These are phyloP conservation scores for Starmerella tilneyi DNA, from an alignment of 805 yeast genomes.

Conservation along the genomic window DNA sequence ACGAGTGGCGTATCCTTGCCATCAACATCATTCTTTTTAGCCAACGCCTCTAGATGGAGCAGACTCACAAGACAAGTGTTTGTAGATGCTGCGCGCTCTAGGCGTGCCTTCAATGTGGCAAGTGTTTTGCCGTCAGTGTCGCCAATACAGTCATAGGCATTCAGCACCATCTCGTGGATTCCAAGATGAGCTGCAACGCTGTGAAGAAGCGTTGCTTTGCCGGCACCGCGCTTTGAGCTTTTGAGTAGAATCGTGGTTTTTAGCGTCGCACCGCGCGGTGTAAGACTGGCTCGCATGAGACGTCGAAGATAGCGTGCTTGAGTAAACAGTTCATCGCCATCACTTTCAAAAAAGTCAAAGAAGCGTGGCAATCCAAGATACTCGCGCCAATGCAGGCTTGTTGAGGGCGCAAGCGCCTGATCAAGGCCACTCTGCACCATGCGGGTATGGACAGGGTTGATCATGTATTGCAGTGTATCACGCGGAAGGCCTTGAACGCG, in stretches of 20 bases:
- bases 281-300: constrained; percentile 42
- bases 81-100: constrained; percentile 48
- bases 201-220: constrained; percentile 58
- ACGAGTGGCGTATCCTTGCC: constrained; percentile 35
- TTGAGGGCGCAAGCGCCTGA: constrained; percentile 26
- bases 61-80: constrained; percentile 42
- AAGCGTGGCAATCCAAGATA: constrained; percentile 39
- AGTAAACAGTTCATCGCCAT: constrained; percentile 36
- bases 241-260: constrained; percentile 55
- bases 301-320: constrained; percentile 45
- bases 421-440: constrained; percentile 60
- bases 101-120: constrained; percentile 64
- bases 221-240: constrained; percentile 66
- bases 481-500: constrained; percentile 35
- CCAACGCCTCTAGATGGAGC: constrained; percentile 67
- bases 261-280: constrained; percentile 33
- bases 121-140: constrained; percentile 70
- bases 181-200: constrained; percentile 52
- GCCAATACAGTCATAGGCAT: constrained; percentile 55
- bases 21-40: constrained; percentile 54
- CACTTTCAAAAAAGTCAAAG: constrained; percentile 16
- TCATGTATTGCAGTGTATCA: constrained; percentile 33
- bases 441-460: constrained; percentile 60
- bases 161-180: constrained; percentile 53
- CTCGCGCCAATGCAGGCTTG: constrained; percentile 36